phyloP scores from a whole-genome alignment of 768 basidiomycete genomes.

The Kondoa subrosea region DNA sequence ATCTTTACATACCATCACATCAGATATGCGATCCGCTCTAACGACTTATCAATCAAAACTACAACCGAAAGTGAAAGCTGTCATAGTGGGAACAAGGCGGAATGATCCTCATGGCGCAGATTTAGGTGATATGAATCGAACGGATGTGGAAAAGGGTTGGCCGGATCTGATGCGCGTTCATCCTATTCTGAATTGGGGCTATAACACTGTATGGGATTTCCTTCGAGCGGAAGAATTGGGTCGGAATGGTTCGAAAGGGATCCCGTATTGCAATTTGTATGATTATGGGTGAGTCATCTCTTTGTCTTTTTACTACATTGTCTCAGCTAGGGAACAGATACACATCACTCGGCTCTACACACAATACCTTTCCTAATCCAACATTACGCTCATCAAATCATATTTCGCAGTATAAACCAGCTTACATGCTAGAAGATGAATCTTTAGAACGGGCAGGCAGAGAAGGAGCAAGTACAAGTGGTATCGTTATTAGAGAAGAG shows the following conservation, averaged over 20 bases:
- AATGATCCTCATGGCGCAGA: slow-evolving; percentile 86
- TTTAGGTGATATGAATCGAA: slow-evolving; percentile 35
- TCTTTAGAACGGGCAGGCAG: slow-evolving; percentile 45
- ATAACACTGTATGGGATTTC: slow-evolving; percentile 76
- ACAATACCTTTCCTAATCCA: slow-evolving; percentile 86
- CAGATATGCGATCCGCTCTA: slow-evolving; percentile 44
- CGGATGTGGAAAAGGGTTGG: slow-evolving; percentile 74
- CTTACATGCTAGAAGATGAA: slow-evolving; percentile 62
- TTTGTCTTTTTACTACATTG: neutral
- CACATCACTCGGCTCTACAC: slow-evolving; percentile 88
- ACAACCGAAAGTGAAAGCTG: slow-evolving; percentile 43
- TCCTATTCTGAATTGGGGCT: slow-evolving; percentile 91
- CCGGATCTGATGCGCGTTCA: slow-evolving; percentile 77
- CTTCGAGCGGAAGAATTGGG: slow-evolving; percentile 36
- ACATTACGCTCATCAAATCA: slow-evolving; percentile 39
- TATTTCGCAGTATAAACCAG: slow-evolving; percentile 46
- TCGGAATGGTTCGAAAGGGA: slow-evolving; percentile 35
- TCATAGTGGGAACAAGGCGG: slow-evolving; percentile 74
- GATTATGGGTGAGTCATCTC: slow-evolving; percentile 58
- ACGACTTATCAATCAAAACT: slow-evolving; percentile 17
- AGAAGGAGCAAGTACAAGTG: slow-evolving; percentile 12
- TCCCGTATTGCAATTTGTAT: slow-evolving; percentile 79
- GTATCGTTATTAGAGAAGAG: too few relatives aligned
- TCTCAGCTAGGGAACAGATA: slow-evolving; percentile 42
- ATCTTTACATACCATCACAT: slow-evolving; percentile 49